These are phyloP conservation scores for Hydnomerulius pinastri DNA, from an alignment of 768 basidiomycete species.

Conservation along the genomic window DNA sequence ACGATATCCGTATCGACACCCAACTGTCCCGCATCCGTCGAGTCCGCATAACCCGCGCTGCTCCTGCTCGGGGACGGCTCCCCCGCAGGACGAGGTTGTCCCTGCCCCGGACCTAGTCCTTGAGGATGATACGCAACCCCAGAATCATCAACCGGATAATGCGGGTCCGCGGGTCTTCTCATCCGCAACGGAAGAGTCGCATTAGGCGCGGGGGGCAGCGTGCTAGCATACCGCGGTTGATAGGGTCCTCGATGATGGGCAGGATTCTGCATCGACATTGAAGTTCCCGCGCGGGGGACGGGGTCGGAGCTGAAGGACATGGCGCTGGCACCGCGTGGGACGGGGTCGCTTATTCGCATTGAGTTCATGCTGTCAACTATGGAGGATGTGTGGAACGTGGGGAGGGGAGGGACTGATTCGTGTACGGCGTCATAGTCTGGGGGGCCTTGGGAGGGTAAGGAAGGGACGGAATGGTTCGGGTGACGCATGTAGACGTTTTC, in stretches of 20 bases:
- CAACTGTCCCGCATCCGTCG: slow-evolving; percentile 20
- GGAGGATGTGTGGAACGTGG: slow-evolving; percentile 46
- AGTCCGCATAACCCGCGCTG: slow-evolving; percentile 29
- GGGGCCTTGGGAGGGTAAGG: slow-evolving; percentile 41
- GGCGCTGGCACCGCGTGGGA: slow-evolving; percentile 30
- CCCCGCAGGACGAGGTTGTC: background rate
- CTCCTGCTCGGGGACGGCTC: slow-evolving; percentile 24
- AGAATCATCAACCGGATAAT: slow-evolving; percentile 37
- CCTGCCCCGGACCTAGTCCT: slow-evolving; percentile 10
- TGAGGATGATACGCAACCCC: slow-evolving; percentile 15
- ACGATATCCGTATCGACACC: slow-evolving; percentile 38
- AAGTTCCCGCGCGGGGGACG: slow-evolving; percentile 55
- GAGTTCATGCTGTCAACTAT: slow-evolving; percentile 54
- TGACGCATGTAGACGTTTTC: slow-evolving; percentile 41
- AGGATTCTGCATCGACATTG: slow-evolving; percentile 51
- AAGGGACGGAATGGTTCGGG: slow-evolving; percentile 49
- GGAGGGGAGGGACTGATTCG: slow-evolving; percentile 29
- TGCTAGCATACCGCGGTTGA: slow-evolving; percentile 43
- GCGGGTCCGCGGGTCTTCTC: slow-evolving; percentile 26
- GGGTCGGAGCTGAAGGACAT: slow-evolving; percentile 42
- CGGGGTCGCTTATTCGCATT: slow-evolving; percentile 51
- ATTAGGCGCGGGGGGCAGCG: slow-evolving; percentile 38
- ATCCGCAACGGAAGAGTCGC: slow-evolving; percentile 19
- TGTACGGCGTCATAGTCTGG: slow-evolving; percentile 32
- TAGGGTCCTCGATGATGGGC: slow-evolving; percentile 30